Evolutionary conservation across 2,329 filamentous ascomycete species (phyloP).

Genomic region (Ophiosphaerella korrae): DNA sequence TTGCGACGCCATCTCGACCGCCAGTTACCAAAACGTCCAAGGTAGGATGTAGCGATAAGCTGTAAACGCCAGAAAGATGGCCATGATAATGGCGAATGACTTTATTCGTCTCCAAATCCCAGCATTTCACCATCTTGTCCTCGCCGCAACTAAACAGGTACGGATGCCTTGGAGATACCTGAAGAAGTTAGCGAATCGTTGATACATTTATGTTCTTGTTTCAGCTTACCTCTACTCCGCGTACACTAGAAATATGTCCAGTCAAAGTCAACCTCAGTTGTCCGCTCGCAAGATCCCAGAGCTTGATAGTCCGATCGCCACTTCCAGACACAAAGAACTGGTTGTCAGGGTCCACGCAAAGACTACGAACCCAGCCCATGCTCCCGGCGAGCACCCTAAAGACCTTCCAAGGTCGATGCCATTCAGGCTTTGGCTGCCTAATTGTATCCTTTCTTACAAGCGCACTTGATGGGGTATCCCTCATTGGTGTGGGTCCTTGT

Average conservation of each 20-base stretch:
- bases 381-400: slow-evolving; percentile 98
- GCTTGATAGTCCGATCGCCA: slow-evolving; percentile 89
- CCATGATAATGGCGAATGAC: slow-evolving; percentile 87
- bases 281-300: slow-evolving; percentile 94
- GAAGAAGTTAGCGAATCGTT: slow-evolving; percentile 55
- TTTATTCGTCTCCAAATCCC: slow-evolving; percentile 99
- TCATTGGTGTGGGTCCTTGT: slow-evolving; percentile 59
- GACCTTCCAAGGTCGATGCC: slow-evolving; percentile 97
- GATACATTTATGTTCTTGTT: too few species aligned
- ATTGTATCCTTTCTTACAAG: slow-evolving; percentile 68
- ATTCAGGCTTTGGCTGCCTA: slow-evolving; percentile 79
- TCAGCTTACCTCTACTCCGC: not conserved
- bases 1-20: slow-evolving; percentile 88
- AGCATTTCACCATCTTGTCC: slow-evolving; percentile 99
- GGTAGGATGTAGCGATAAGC: slow-evolving; percentile 88
- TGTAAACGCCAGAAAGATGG: slow-evolving; percentile 94
- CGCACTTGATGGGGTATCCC: slow-evolving; percentile 59
- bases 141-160: slow-evolving; percentile 98
- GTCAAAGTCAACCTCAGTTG: slow-evolving; percentile 36
- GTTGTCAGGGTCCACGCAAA: slow-evolving; percentile 91
- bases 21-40: slow-evolving; percentile 94
- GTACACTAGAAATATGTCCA: slow-evolving; percentile 31
- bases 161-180: slow-evolving; percentile 89
- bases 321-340: slow-evolving; percentile 97
- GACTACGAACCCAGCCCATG: slow-evolving; percentile 78